Conservation (phyloP, 2,329 filamentous ascomycete species). For the Alternaria metachromatica region DNA sequence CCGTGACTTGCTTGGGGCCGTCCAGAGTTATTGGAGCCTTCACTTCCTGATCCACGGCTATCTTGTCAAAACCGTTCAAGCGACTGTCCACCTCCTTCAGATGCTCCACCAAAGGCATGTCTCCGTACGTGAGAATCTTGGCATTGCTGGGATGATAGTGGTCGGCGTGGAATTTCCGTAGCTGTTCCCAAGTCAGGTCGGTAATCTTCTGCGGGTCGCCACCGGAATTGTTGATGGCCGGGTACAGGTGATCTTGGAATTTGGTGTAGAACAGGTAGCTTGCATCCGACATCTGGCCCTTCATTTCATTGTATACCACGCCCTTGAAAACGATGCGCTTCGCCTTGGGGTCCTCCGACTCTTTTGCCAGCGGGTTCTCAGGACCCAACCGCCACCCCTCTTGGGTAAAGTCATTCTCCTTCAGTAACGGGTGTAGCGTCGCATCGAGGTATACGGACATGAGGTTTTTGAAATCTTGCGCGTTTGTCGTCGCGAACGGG, state of each 20-base stretch:
- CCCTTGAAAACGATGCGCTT: slow-evolving; percentile 90
- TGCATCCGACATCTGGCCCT: slow-evolving; percentile 97
- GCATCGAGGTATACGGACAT: slow-evolving; percentile 97
- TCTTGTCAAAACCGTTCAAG: slow-evolving; percentile 75
- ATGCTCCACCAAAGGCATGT: slow-evolving; percentile 85
- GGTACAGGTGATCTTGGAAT: slow-evolving; percentile 94
- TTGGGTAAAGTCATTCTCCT: slow-evolving; percentile 90
- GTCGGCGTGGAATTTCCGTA: slow-evolving; percentile 85
- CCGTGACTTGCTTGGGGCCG: slow-evolving; percentile 72
- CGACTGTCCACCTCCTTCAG: slow-evolving; percentile 78
- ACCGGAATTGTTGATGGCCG: slow-evolving; percentile 93
- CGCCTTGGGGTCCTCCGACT: slow-evolving; percentile 57
- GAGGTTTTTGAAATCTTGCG: slow-evolving; percentile 92
- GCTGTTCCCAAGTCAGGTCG: slow-evolving; percentile 87
- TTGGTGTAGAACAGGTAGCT: slow-evolving; percentile 95
- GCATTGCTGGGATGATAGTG: slow-evolving; percentile 98
- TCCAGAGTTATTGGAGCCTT: slow-evolving; percentile 76
- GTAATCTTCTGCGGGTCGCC: slow-evolving; percentile 97
- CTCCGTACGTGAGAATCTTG: slow-evolving; percentile 93
- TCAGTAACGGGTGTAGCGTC: slow-evolving; percentile 86
- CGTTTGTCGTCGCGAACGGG: slow-evolving; percentile 95
- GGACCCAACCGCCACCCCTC: slow-evolving; percentile 97
- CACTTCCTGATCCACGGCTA: slow-evolving; percentile 72
- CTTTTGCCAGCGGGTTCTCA: slow-evolving; percentile 72
- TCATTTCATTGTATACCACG: slow-evolving; percentile 99